A percentile compares a stretch with the other conserved stretches of the same genome.
Evolutionary conservation across 2,329 filamentous ascomycete species (phyloP).

Genomic region (Didymella exigua): DNA sequence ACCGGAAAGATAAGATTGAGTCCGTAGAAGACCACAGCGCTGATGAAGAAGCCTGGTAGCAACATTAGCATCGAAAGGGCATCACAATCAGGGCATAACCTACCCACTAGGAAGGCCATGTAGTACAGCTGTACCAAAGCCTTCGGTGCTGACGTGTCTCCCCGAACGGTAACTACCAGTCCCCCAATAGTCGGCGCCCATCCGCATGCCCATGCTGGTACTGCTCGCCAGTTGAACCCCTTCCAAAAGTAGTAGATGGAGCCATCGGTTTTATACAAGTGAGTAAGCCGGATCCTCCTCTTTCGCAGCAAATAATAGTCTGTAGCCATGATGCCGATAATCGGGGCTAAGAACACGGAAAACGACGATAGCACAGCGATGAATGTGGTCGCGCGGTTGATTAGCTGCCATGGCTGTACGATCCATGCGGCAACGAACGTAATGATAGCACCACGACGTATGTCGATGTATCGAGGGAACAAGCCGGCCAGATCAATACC

Average conservation of each 20-base stretch:
- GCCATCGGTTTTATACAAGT: slow-evolving; percentile 45
- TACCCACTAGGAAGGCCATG: slow-evolving; percentile 55
- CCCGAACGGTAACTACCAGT: slow-evolving; percentile 46
- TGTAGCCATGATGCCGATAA: slow-evolving; percentile 49
- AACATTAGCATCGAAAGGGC: background rate
- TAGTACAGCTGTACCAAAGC: slow-evolving; percentile 55
- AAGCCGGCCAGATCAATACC: slow-evolving; percentile 47
- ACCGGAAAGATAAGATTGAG: slow-evolving; percentile 52
- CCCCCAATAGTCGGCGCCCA: slow-evolving; percentile 54
- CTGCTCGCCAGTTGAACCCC: slow-evolving; percentile 53
- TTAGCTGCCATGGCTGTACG: slow-evolving; percentile 48
- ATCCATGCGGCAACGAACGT: slow-evolving; percentile 45
- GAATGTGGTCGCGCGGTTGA: slow-evolving; percentile 46
- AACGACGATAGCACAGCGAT: slow-evolving; percentile 51
- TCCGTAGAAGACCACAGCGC: slow-evolving; percentile 38
- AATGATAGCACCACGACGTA: slow-evolving; percentile 44
- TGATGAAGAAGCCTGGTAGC: slow-evolving; percentile 49
- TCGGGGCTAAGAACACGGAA: slow-evolving; percentile 49
- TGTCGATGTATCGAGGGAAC: slow-evolving; percentile 44
- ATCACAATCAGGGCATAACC: slow-evolving; percentile 1
- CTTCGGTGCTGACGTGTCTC: slow-evolving; percentile 43
- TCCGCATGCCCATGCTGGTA: slow-evolving; percentile 53
- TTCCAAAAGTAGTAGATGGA: slow-evolving; percentile 53
- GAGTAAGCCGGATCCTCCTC: slow-evolving; percentile 43
- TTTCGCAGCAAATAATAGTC: slow-evolving; percentile 49